A percentile compares a stretch with the other conserved stretches of the same genome.
Evolutionary conservation across 345 rosid genomes (phyloP).

Genomic region (Capsella bursapastoris): DNA sequence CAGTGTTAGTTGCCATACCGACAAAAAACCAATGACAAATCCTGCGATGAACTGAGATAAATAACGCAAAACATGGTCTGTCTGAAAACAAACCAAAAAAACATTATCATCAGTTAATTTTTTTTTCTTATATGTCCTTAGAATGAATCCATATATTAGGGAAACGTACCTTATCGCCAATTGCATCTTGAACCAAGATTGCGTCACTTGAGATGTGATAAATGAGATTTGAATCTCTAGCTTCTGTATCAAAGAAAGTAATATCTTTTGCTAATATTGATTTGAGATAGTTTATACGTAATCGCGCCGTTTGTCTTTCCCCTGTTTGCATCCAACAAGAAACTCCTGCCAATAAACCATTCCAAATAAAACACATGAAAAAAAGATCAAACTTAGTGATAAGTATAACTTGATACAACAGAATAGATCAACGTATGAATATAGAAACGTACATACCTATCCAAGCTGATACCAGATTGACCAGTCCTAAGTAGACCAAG

Average conservation of each 20-base stretch:
- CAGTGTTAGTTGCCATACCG: constrained; percentile 83
- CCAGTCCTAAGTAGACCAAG: constrained; percentile 70
- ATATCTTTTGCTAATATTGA: constrained; percentile 66
- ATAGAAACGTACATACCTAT: constrained; percentile 52
- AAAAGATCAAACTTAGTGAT: too few species aligned
- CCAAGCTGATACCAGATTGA: constrained; percentile 68
- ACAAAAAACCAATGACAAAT: constrained; percentile 65
- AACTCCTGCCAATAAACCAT: constrained; percentile 40
- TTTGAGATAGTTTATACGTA: constrained; percentile 72
- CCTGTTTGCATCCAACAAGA: constrained; percentile 85
- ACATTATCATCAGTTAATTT: background rate
- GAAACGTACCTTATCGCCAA: constrained; percentile 73
- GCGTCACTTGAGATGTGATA: constrained; percentile 84
- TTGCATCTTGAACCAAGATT: constrained; percentile 83
- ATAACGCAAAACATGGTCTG: constrained; percentile 76
- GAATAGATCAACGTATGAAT: background rate
- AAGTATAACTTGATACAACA: background rate
- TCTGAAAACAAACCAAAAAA: constrained; percentile 57
- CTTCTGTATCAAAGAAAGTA: constrained; percentile 75
- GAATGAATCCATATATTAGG: background rate
- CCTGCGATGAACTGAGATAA: constrained; percentile 71
- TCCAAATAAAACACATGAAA: constrained; percentile 10
- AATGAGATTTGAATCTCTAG: constrained; percentile 67
- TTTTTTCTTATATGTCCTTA: background rate
- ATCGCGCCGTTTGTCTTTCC: constrained; percentile 80